Evolutionary conservation across 106 monocot genomes (phyloP), one percentile per base, ranked within the genome.

Genomic region (Cymbidium sinense): DNA sequence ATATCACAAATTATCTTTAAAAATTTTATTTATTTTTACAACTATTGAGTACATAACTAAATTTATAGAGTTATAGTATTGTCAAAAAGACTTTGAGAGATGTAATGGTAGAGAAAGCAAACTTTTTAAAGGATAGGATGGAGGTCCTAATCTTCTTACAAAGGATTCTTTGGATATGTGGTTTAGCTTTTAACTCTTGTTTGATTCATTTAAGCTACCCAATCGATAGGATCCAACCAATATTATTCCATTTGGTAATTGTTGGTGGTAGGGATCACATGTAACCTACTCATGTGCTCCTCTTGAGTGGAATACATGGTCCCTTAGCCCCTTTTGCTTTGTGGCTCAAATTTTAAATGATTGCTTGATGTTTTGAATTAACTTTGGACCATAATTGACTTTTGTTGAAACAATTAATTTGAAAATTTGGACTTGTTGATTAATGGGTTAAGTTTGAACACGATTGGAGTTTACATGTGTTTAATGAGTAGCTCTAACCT

Each of bases 111-210:
- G 47, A 47, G 15, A 47, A 47, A 47, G 47, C 11, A 15, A 47
- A 13, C 33, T 69, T 69, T 31, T 4, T 69, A 30, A 13, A 34
- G 11, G 69, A 33, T 29, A 15, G 69, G 69, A 33, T 69, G 31
- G 29, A 69, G 12, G 69, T 69, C 69, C 33, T 18, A 31, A 31
- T 29, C 69, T 34, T 33, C 69, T 69, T 34, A 17, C 34, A 34
- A 34, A 28, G 31, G 69, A 69, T 69, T 34, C 31, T 69, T 34
- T 34, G 69, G 71, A 72, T 72, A 72, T 72, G 71, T 72, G 37
- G 37, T 72, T 72, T 72, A 39, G 71, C 71, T 72, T 72, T 72
- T 17, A 39, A 72, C 37, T 71, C 37, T 21, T 5, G 20, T 39
- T 37, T 71, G 27, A 71, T 71, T 71, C 71, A 8, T 71, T 36